These are phyloP conservation scores for Mucor piriformis DNA, from an alignment of 371 early-diverging fungal species.

Conservation along the genomic window DNA sequence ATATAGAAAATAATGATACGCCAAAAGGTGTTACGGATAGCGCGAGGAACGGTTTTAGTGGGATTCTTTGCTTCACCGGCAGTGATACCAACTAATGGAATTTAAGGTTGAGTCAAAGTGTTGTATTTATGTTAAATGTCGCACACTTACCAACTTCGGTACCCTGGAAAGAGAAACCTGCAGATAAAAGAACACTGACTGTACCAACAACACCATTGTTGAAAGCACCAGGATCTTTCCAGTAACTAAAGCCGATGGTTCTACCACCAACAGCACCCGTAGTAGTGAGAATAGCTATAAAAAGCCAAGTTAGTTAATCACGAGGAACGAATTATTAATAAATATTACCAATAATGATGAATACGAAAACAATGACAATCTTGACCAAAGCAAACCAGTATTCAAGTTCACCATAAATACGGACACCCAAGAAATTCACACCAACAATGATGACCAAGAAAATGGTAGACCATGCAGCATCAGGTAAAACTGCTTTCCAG, in stretches of 20 bases:
- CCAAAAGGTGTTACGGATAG: conserved; percentile 75
- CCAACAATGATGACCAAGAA: conserved; percentile 57
- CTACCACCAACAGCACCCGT: conserved; percentile 67
- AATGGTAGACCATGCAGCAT: conserved; percentile 65
- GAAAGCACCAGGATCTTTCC: conserved; percentile 76
- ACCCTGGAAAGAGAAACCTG: conserved; percentile 86
- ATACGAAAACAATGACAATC: conserved; percentile 68
- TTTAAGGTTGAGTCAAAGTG: background rate
- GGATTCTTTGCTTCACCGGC: conserved; percentile 77
- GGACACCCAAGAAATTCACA: conserved; percentile 64
- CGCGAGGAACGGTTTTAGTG: conserved; percentile 70
- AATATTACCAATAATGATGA: conserved; percentile 59
- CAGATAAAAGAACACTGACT: conserved; percentile 70
- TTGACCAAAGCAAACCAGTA: conserved; percentile 80
- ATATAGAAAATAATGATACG: conserved; percentile 76
- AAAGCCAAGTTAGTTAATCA: background rate
- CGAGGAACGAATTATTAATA: conserved; percentile 33
- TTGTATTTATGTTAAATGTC: background rate
- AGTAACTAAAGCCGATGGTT: conserved; percentile 66
- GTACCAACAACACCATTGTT: conserved; percentile 74
- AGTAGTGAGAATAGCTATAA: conserved; percentile 53
- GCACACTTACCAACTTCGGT: conserved; percentile 61
- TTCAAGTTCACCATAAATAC: conserved; percentile 74
- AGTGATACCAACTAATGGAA: conserved; percentile 65
- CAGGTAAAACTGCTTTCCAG: conserved; percentile 67